Percentiles rank a stretch among this genome's conserved stretches.
phyloP scores from a whole-genome alignment of 2,329 filamentous ascomycete species.

The Ophiostoma piceae region DNA sequence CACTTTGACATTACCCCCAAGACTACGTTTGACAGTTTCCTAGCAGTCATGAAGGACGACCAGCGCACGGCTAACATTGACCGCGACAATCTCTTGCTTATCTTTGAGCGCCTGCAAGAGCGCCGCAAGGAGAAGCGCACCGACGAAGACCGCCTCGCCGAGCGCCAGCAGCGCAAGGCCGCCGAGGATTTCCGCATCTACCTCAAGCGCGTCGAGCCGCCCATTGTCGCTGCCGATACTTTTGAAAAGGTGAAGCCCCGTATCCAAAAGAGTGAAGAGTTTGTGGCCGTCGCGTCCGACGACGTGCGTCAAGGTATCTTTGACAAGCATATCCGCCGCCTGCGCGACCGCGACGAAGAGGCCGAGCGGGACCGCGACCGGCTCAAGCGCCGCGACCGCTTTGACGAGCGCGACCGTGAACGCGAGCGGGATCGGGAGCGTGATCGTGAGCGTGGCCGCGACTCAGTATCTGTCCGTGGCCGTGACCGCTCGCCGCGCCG shows the following conservation, averaged over 20 bases:
- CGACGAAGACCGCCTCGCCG: slow-evolving; percentile 79
- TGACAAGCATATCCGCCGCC: slow-evolving; percentile 82
- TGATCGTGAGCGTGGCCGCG: slow-evolving; percentile 32
- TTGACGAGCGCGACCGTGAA: slow-evolving; percentile 28
- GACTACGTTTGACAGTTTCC: slow-evolving; percentile 85
- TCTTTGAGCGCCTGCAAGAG: slow-evolving; percentile 83
- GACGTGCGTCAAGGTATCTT: slow-evolving; percentile 78
- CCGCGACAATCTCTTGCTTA: slow-evolving; percentile 68
- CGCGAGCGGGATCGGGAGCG: slow-evolving; percentile 44
- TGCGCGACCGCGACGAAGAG: slow-evolving; percentile 89
- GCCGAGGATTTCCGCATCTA: slow-evolving; percentile 77
- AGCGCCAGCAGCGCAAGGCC: slow-evolving; percentile 78
- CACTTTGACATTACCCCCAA: slow-evolving; percentile 83
- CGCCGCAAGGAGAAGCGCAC: slow-evolving; percentile 79
- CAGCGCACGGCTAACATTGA: slow-evolving; percentile 83
- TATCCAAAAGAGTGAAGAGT: slow-evolving; percentile 77
- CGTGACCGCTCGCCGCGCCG: slow-evolving; percentile 46
- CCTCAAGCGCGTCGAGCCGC: slow-evolving; percentile 86
- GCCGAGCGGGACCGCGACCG: slow-evolving; percentile 62
- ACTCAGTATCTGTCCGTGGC: not conserved
- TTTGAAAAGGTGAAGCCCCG: slow-evolving; percentile 83
- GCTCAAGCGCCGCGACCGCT: slow-evolving; percentile 47
- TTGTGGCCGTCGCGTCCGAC: slow-evolving; percentile 73
- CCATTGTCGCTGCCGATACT: slow-evolving; percentile 69
- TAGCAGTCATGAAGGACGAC: slow-evolving; percentile 75